Percentiles rank a stretch among this genome's conserved stretches.
Conservation (phyloP, 163 green algal species). For the Scenedesmus sp. region DNA sequence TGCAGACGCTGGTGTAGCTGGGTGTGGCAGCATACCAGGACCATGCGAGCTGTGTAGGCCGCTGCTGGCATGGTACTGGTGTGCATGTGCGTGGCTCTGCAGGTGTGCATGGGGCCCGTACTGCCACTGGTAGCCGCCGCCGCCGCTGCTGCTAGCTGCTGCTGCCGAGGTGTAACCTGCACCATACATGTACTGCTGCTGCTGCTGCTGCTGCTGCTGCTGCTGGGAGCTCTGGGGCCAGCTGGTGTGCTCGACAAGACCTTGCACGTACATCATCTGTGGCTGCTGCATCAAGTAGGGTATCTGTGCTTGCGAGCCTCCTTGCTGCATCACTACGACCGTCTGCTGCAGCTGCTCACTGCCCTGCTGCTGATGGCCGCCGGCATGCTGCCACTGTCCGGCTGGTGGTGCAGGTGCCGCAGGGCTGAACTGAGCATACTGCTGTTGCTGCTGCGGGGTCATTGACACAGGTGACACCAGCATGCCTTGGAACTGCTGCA, state of each 20-base stretch:
- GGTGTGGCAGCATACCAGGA: not conserved
- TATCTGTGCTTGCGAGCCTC: not conserved
- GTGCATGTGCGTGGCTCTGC: not conserved
- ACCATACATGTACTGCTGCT: not conserved
- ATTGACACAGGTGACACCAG: not conserved
- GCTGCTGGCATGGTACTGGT: not conserved
- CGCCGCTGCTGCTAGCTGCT: not conserved
- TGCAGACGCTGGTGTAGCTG: not conserved
- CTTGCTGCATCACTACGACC: not conserved
- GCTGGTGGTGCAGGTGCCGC: not conserved
- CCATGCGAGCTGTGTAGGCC: not conserved
- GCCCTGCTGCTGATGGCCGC: not conserved
- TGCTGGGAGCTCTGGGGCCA: not conserved
- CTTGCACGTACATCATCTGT: not conserved
- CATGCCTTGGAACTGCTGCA: not conserved
- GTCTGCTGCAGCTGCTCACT: not conserved
- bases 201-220: constrained; percentile 1
- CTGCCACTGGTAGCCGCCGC: not conserved
- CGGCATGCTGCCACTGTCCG: not conserved
- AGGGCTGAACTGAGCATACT: not conserved
- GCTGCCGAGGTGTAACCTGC: not conserved
- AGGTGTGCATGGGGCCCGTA: not conserved
- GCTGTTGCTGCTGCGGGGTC: not conserved
- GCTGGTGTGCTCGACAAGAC: not conserved
- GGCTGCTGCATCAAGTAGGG: not conserved